phyloP scores from a whole-genome alignment of 306 rosid genomes.

The Cucurbita argyrosperma region DNA sequence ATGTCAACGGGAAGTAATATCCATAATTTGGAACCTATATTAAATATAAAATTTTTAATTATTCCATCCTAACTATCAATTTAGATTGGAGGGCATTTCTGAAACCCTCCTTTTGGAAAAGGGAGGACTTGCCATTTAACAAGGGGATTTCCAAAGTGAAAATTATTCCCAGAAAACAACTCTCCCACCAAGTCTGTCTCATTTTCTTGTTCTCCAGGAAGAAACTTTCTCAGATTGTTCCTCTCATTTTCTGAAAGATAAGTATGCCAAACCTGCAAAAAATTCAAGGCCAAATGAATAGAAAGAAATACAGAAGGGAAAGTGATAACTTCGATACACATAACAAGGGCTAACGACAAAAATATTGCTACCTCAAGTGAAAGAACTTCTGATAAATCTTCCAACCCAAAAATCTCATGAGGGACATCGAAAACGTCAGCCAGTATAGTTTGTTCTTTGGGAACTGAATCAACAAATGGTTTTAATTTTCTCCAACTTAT shows the following conservation, averaged over 20 bases:
- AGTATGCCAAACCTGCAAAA: constrained; percentile 70
- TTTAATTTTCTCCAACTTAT: constrained; percentile 54
- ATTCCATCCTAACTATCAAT: too few species aligned
- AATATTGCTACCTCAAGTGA: constrained; percentile 49
- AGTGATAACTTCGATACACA: background rate
- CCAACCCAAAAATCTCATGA: constrained; percentile 50
- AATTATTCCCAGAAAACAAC: constrained; percentile 54
- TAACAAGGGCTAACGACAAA: constrained; percentile 9
- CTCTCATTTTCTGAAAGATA: constrained; percentile 70
- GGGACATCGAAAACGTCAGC: constrained; percentile 67
- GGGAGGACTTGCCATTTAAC: constrained; percentile 34
- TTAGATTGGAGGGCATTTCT: too few species aligned
- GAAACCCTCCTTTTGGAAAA: too few species aligned
- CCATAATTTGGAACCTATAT: background rate
- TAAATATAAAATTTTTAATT: background rate
- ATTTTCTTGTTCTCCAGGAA: constrained; percentile 52
- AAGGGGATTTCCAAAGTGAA: constrained; percentile 70
- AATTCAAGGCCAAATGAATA: constrained; percentile 5
- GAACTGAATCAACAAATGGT: constrained; percentile 28
- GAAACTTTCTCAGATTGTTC: constrained; percentile 51
- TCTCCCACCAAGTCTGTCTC: constrained; percentile 48
- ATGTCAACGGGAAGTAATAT: background rate
- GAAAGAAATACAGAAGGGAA: background rate
- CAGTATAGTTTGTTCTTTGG: constrained; percentile 28
- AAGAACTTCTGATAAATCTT: constrained; percentile 59